Evolutionary conservation across 495 filamentous ascomycete species (phyloP).

Genomic region (Neurospora pannonica): DNA sequence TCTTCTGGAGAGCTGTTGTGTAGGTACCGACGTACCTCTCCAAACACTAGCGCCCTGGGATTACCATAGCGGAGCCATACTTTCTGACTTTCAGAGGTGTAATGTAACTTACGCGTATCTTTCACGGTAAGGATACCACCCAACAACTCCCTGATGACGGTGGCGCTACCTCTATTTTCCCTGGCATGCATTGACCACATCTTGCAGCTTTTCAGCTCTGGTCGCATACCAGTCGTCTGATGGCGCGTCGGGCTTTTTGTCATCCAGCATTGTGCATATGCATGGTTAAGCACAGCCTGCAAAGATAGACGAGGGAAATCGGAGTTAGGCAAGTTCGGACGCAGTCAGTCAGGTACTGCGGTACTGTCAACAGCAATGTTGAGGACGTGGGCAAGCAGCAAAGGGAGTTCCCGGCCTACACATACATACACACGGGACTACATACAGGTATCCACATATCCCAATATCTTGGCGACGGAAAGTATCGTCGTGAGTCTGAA

Average conservation of each 20-base stretch:
- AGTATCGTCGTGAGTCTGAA: neutral
- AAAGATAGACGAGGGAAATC: neutral
- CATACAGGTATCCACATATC: neutral
- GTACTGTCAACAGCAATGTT: neutral
- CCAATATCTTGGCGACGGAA: neutral
- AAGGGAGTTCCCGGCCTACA: neutral
- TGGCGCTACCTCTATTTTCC: slow-evolving; percentile 25
- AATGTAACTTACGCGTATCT: neutral
- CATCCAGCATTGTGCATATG: slow-evolving; percentile 31
- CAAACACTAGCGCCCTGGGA: slow-evolving; percentile 1
- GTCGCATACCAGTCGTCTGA: slow-evolving; percentile 27
- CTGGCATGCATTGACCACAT: neutral
- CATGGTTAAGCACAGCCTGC: slow-evolving; percentile 38
- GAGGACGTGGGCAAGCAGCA: neutral
- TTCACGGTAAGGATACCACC: slow-evolving; percentile 6
- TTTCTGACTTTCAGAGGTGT: slow-evolving; percentile 2
- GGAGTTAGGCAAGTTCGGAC: neutral
- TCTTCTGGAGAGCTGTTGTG: neutral
- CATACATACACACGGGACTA: neutral
- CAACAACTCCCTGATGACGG: slow-evolving; percentile 6
- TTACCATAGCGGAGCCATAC: neutral
- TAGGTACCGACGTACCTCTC: neutral
- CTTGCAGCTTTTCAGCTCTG: slow-evolving; percentile 39
- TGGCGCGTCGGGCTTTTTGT: slow-evolving; percentile 19
- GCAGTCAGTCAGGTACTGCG: neutral